These are phyloP conservation scores for Capsella bursapastoris DNA, from an alignment of 345 rosid genomes.

Conservation along the genomic window DNA sequence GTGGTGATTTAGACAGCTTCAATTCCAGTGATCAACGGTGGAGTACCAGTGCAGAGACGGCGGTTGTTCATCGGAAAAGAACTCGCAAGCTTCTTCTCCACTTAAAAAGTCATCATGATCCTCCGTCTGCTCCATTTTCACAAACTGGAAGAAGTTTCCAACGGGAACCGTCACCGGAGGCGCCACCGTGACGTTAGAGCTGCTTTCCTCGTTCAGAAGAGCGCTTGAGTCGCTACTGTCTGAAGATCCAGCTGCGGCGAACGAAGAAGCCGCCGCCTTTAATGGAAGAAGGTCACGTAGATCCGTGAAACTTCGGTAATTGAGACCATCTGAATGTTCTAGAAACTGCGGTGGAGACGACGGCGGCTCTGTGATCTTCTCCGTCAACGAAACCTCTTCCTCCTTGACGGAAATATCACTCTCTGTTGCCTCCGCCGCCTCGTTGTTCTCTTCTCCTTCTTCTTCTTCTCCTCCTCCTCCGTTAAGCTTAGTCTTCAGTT, in stretches of 20 bases:
- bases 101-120: conserved; percentile 77
- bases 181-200: conserved; percentile 60
- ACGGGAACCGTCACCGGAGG: conserved; percentile 48
- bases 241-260: conserved; percentile 68
- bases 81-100: conserved; percentile 77
- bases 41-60: conserved; percentile 86
- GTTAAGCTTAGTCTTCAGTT: conserved; percentile 70
- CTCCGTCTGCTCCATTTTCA: conserved; percentile 86
- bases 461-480: conserved; percentile 34
- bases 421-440: conserved; percentile 50
- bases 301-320: conserved; percentile 56
- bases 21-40: conserved; percentile 42
- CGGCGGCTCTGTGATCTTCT: conserved; percentile 42
- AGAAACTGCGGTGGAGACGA: conserved; percentile 42
- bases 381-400: conserved; percentile 55
- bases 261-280: conserved; percentile 45
- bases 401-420: conserved; percentile 71
- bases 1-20: not conserved
- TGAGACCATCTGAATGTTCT: conserved; percentile 49
- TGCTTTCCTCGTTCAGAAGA: conserved; percentile 73
- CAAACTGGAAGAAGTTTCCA: conserved; percentile 51
- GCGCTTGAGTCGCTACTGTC: conserved; percentile 90
- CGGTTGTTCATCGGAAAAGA: conserved; percentile 86
- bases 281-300: conserved; percentile 50
- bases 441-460: conserved; percentile 38